Percentiles rank a stretch among this genome's conserved stretches.
phyloP scores from a whole-genome alignment of 2,329 filamentous ascomycete species.

The Sporothrix pallida region DNA sequence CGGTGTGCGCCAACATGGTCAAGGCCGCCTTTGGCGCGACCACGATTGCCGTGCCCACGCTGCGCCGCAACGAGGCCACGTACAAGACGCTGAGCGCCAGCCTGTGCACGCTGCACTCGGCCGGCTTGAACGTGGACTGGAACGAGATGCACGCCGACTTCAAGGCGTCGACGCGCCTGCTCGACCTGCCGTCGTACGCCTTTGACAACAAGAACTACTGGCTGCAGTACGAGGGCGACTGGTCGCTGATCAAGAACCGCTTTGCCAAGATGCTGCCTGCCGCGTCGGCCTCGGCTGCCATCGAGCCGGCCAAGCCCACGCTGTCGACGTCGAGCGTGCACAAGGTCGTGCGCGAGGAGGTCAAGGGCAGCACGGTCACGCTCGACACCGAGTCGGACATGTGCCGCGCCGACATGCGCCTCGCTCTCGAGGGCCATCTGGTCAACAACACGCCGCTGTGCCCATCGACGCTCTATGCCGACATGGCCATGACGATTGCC shows the following conservation, averaged over 20 bases:
- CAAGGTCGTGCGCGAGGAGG: slow-evolving; percentile 65
- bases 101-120: slow-evolving; percentile 63
- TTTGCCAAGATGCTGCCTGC: slow-evolving; percentile 46
- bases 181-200: slow-evolving; percentile 70
- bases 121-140: slow-evolving; percentile 70
- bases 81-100: slow-evolving; percentile 68
- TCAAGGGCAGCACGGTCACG: slow-evolving; percentile 63
- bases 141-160: slow-evolving; percentile 69
- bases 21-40: slow-evolving; percentile 64
- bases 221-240: slow-evolving; percentile 70
- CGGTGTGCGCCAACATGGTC: slow-evolving; percentile 71
- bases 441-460: slow-evolving; percentile 71
- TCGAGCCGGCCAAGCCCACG: slow-evolving; percentile 56
- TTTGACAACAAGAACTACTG: slow-evolving; percentile 78
- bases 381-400: slow-evolving; percentile 71
- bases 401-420: slow-evolving; percentile 65
- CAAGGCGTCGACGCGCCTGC: slow-evolving; percentile 51
- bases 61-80: slow-evolving; percentile 66
- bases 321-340: slow-evolving; percentile 71
- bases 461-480: slow-evolving; percentile 62
- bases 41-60: slow-evolving; percentile 62
- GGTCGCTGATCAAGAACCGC: slow-evolving; percentile 73
- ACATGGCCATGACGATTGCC: slow-evolving; percentile 60
- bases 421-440: slow-evolving; percentile 67
- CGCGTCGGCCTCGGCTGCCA: slow-evolving; percentile 41